A percentile compares a stretch with the other conserved stretches of the same genome.
Evolutionary conservation across 108 stramenopile species (phyloP).

Genomic region (Nitzschia sp.): DNA sequence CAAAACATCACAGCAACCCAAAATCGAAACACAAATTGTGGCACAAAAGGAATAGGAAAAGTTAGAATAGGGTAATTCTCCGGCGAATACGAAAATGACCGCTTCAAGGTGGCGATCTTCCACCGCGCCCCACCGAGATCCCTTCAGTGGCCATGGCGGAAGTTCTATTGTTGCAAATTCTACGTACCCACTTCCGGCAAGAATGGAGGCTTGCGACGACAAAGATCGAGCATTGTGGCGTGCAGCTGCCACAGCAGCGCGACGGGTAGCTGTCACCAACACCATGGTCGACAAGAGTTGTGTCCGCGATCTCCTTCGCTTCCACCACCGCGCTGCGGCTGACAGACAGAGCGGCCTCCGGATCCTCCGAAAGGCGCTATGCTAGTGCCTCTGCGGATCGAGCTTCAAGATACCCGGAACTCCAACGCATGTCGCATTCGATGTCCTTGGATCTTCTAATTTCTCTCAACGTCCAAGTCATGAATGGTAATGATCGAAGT

Average conservation of each 20-base stretch:
- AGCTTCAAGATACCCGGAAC: too few relatives aligned
- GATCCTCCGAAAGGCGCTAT: too few relatives aligned
- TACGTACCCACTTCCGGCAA: slow-evolving; percentile 54
- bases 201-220: slow-evolving; percentile 39
- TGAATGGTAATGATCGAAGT: too few relatives aligned
- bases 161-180: not conserved
- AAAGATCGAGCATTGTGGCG: slow-evolving; percentile 32
- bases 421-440: too few relatives aligned
- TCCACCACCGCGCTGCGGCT: too few relatives aligned
- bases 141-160: not conserved
- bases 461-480: too few relatives aligned
- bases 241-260: slow-evolving; percentile 18
- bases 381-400: too few relatives aligned
- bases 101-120: slow-evolving; percentile 4
- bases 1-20: not conserved
- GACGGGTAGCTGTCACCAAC: slow-evolving; percentile 23
- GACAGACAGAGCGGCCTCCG: too few relatives aligned
- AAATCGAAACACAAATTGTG: not conserved
- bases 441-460: too few relatives aligned
- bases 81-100: not conserved
- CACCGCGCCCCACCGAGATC: not conserved
- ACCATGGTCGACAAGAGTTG: slow-evolving; percentile 15
- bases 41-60: slow-evolving; percentile 1
- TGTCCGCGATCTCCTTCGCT: too few relatives aligned
- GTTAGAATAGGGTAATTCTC: slow-evolving; percentile 17